phyloP scores from a whole-genome alignment of 441 rosid genomes.

The Populus trichocarpa region DNA sequence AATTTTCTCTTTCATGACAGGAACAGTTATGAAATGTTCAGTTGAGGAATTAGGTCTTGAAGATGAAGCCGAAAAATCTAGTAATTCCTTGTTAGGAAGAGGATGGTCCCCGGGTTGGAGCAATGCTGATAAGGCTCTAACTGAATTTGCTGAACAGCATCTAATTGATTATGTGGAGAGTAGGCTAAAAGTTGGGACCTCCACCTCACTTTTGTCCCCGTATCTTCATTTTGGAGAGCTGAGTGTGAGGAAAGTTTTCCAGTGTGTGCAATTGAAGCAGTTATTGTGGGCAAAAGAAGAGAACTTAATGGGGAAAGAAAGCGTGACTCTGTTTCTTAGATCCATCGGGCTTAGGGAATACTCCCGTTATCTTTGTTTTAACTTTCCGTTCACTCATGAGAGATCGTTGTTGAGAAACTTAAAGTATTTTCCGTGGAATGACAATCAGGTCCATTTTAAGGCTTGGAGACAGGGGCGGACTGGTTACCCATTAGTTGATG shows the following conservation, averaged over 20 bases:
- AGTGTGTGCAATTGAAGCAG: conserved; percentile 55
- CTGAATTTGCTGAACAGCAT: conserved; percentile 61
- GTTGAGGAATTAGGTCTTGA: conserved; percentile 78
- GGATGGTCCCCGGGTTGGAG: conserved; percentile 94
- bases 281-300: conserved; percentile 68
- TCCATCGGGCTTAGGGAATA: conserved; percentile 85
- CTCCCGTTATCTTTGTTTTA: conserved; percentile 88
- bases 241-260: conserved; percentile 77
- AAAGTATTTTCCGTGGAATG: conserved; percentile 77
- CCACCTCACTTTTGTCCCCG: conserved; percentile 77
- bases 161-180: conserved; percentile 50
- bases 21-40: conserved; percentile 45
- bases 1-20: conserved; percentile 25
- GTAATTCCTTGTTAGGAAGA: conserved; percentile 78
- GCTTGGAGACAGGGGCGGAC: conserved; percentile 93
- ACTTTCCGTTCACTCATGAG: conserved; percentile 86
- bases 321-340: conserved; percentile 60
- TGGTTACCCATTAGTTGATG: conserved; percentile 94
- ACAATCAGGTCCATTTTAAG: conserved; percentile 57
- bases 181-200: conserved; percentile 51
- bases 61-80: conserved; percentile 70
- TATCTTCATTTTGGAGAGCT: conserved; percentile 87
- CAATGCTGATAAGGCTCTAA: conserved; percentile 65
- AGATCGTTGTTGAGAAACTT: conserved; percentile 60
- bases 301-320: conserved; percentile 52